These are phyloP conservation scores for Chamaecrista fasciculata DNA, from an alignment of 306 rosid species.

Conservation along the genomic window DNA sequence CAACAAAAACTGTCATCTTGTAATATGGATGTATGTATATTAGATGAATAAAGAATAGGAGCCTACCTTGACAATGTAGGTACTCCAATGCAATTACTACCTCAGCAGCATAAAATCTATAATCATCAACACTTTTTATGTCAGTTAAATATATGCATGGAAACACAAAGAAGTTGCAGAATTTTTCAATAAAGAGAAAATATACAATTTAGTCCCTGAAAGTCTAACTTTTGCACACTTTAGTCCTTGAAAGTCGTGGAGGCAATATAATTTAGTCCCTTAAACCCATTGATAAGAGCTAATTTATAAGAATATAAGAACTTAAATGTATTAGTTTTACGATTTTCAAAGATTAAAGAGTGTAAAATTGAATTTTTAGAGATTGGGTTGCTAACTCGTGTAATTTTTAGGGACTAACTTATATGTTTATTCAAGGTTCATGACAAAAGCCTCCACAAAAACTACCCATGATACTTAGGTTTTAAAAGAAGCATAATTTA, in stretches of 20 bases:
- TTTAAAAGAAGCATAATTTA: constrained; percentile 31
- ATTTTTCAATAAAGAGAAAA: not conserved
- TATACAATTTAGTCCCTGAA: too few species aligned
- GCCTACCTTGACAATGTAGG: constrained; percentile 92
- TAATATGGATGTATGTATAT: constrained; percentile 9
- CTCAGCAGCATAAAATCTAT: constrained; percentile 89
- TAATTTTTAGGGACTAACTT: too few species aligned
- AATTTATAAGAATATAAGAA: too few species aligned
- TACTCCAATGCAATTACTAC: constrained; percentile 90
- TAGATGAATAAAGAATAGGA: not conserved
- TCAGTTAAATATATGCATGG: constrained; percentile 22
- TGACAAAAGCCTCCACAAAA: not conserved
- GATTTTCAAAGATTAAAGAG: too few species aligned
- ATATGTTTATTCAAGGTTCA: too few species aligned
- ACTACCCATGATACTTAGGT: not conserved
- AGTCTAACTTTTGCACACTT: too few species aligned
- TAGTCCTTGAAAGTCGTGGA: too few species aligned
- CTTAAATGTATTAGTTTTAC: too few species aligned
- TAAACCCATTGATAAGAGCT: too few species aligned
- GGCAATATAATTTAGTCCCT: too few species aligned
- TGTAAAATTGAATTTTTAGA: too few species aligned
- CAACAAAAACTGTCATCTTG: constrained; percentile 5
- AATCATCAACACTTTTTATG: constrained; percentile 20
- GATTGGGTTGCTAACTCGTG: too few species aligned
- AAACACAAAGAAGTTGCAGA: constrained; percentile 10